These are phyloP conservation scores for Olyra latifolia DNA, from an alignment of 176 grass and related monocot species.

Conservation along the genomic window DNA sequence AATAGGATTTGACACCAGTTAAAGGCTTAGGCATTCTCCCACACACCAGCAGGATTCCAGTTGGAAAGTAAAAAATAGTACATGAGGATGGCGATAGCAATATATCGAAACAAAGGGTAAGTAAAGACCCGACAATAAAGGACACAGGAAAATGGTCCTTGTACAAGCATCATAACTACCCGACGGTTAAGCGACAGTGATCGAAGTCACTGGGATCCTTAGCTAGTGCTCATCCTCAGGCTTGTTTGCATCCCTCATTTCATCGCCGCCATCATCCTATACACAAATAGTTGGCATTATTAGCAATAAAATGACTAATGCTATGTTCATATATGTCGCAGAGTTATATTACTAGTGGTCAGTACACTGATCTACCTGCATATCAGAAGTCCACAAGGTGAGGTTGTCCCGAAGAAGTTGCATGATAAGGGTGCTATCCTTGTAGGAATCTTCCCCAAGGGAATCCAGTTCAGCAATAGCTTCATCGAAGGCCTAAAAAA, in stretches of 20 bases:
- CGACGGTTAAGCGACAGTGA: constrained; percentile 21
- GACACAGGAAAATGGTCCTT: constrained; percentile 55
- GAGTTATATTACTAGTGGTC: background rate
- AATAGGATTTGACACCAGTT: constrained; percentile 42
- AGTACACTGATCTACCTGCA: constrained; percentile 64
- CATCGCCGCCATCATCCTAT: constrained; percentile 83
- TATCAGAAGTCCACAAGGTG: constrained; percentile 97
- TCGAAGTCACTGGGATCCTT: constrained; percentile 30
- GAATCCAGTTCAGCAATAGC: constrained; percentile 90
- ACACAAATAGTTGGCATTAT: constrained; percentile 26
- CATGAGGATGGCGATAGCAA: constrained; percentile 34
- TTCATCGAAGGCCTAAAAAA: constrained; percentile 84
- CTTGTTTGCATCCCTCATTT: constrained; percentile 86
- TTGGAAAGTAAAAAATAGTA: constrained; percentile 51
- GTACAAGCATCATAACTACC: constrained; percentile 51
- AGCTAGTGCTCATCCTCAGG: constrained; percentile 62
- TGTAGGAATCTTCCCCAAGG: constrained; percentile 98
- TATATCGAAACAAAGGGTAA: constrained; percentile 49
- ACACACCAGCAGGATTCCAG: constrained; percentile 46
- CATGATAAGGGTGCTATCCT: constrained; percentile 99
- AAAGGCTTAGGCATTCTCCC: constrained; percentile 42
- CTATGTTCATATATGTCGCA: background rate
- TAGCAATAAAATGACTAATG: background rate
- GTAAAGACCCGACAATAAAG: constrained; percentile 41
- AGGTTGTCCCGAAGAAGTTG: constrained; percentile 99